Base-by-base conservation (phyloP, 1,139 yeast genomes). In the Taphrina populina region DNA sequence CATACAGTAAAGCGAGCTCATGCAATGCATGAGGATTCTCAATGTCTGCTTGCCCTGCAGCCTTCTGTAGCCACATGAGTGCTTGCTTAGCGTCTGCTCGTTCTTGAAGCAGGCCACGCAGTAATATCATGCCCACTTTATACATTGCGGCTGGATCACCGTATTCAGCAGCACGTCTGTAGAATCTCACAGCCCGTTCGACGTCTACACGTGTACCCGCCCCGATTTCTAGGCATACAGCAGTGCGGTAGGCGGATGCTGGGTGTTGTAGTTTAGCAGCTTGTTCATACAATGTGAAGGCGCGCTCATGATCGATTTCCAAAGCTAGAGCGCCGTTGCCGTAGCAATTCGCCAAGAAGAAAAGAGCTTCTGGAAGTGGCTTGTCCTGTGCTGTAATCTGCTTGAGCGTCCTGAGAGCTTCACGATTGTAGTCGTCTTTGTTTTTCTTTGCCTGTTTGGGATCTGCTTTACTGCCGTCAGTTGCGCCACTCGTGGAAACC, bases 1-100 rank as follows among this genome's bases (percentile, higher is more conserved):
- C 95, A 67, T 80, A 82, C 30, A 85, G 70, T 63, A 80, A 76
- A 1, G 88, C 95, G 60, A 87, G 71, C 67, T 87, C 84, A 65
- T 76, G 80, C 53, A 80, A 68, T 0, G 84, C 79, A 64, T 79
- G 82, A 0, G 81, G 81, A 49, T 73, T 74, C 36, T 72, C 71
- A 2, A 62, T 61, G 44, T 71, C 73, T 1, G 79, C 78, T 23
- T 65, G 61, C 23, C 73, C 76, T 8, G 78, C 75, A 0, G 87
- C 86, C 47, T 75, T 72, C 58, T 73, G 71, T 35, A 82, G 74
- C 84, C 85, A 82, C 20, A 73, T 65, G 8, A 82, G 64, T 0
- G 84, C 80, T 59, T 74, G 73, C 39, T 68, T 63, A 21, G 80
- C 74, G 59, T 78, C 75, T 60, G 74, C 69, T 21, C 66, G 69